Evolutionary conservation across 2,329 filamentous ascomycete species (phyloP).

Genomic region (Arachnopeziza araneosa): DNA sequence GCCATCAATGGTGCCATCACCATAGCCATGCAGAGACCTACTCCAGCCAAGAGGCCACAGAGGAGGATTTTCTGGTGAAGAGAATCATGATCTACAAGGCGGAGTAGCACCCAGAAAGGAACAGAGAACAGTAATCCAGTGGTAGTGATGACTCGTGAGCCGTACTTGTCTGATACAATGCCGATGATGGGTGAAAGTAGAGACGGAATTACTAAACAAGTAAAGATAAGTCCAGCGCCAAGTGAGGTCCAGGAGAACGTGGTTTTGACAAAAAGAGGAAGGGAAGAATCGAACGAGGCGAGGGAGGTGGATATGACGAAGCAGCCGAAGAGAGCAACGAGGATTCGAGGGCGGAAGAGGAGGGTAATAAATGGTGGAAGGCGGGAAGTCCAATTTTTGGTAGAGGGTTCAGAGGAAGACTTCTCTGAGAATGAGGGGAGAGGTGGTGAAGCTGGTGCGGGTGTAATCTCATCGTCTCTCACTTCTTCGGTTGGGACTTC

Average conservation of each 20-base stretch:
- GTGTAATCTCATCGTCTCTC: neutral
- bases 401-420: neutral
- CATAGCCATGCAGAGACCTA: constrained; percentile 53
- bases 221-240: constrained; percentile 52
- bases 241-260: constrained; percentile 50
- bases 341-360: constrained; percentile 35
- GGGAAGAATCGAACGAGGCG: constrained; percentile 47
- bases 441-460: neutral
- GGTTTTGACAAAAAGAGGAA: constrained; percentile 49
- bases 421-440: neutral
- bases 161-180: constrained; percentile 43
- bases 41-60: constrained; percentile 53
- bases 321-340: constrained; percentile 36
- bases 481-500: neutral
- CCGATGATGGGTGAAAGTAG: constrained; percentile 54
- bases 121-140: constrained; percentile 51
- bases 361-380: constrained; percentile 34
- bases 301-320: constrained; percentile 44
- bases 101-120: constrained; percentile 57
- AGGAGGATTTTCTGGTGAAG: constrained; percentile 60
- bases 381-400: constrained; percentile 1
- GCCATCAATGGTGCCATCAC: constrained; percentile 63
- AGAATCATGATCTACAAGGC: constrained; percentile 55
- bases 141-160: constrained; percentile 54
- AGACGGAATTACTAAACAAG: constrained; percentile 53